These are phyloP conservation scores for Hydrangea macrophylla DNA, from an alignment of 148 eudicot genomes.

Conservation along the genomic window DNA sequence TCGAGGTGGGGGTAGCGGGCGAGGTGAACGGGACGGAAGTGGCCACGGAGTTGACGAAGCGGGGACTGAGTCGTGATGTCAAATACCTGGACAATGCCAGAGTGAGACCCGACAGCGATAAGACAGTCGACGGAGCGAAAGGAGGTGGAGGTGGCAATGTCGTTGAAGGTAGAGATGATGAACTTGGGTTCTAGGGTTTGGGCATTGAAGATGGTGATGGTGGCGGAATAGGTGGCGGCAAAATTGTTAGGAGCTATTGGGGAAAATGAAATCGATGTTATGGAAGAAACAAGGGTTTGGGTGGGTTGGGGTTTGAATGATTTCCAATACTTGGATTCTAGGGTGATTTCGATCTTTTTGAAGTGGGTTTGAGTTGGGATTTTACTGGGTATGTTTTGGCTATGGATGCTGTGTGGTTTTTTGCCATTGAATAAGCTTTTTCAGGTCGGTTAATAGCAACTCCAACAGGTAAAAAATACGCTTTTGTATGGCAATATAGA, in stretches of 20 bases:
- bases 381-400: slow-evolving; percentile 45
- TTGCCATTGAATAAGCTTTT: slow-evolving; percentile 35
- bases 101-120: slow-evolving; percentile 56
- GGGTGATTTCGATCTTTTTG: slow-evolving; percentile 43
- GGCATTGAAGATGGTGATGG: slow-evolving; percentile 52
- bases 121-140: slow-evolving; percentile 72
- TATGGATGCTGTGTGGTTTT: slow-evolving; percentile 13
- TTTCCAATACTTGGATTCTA: slow-evolving; percentile 73
- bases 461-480: no score
- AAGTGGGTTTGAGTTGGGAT: slow-evolving; percentile 60
- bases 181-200: slow-evolving; percentile 35
- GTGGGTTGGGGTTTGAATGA: slow-evolving; percentile 68
- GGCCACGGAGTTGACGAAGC: slow-evolving; percentile 56
- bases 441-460: no score
- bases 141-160: slow-evolving; percentile 56
- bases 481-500: no score
- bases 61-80: slow-evolving; percentile 46
- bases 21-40: slow-evolving; percentile 52
- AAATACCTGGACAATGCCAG: no score
- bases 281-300: slow-evolving; percentile 39
- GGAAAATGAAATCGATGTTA: slow-evolving; percentile 65
- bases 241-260: slow-evolving; percentile 51
- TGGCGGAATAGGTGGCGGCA: slow-evolving; percentile 66
- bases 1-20: slow-evolving; percentile 60
- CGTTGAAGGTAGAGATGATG: slow-evolving; percentile 50